Evolutionary conservation across 345 rosid genomes (phyloP).

Genomic region (Melastoma malabathricum): DNA sequence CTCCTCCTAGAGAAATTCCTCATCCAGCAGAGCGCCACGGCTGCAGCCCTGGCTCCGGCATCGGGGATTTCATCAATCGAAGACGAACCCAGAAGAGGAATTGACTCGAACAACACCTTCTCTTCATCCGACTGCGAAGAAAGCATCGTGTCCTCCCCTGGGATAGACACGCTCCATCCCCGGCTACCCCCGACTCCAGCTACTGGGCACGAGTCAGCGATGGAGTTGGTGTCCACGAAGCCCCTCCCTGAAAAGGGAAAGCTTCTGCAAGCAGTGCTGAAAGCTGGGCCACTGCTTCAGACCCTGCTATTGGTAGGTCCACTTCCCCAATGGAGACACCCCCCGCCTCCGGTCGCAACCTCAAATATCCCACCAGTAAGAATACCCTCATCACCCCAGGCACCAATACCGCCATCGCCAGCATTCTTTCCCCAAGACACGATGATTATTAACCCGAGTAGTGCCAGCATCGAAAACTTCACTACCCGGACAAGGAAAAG

Average conservation of each 20-base stretch:
- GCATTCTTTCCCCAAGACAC: conserved; percentile 38
- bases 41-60: conserved; percentile 37
- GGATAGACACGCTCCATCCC: conserved; percentile 27
- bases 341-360: conserved; percentile 86
- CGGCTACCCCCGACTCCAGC: conserved; percentile 7
- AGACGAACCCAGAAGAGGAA: conserved; percentile 10
- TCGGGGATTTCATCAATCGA: conserved; percentile 51
- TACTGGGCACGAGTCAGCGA: conserved; percentile 21
- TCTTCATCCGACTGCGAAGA: conserved; percentile 87
- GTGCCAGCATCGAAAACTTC: conserved; percentile 17
- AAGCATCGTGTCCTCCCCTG: conserved; percentile 74
- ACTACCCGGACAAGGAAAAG: conserved; percentile 53
- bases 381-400: conserved; percentile 47
- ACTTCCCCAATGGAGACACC: conserved; percentile 92
- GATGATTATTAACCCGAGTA: conserved; percentile 9
- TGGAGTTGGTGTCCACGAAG: conserved; percentile 19
- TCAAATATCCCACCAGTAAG: conserved; percentile 91
- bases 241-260: conserved; percentile 94
- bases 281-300: conserved; percentile 92
- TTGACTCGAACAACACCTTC: conserved; percentile 50
- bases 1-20: conserved; percentile 40
- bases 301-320: conserved; percentile 92
- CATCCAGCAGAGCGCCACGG: conserved; percentile 25
- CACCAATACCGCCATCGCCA: conserved; percentile 20
- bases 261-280: conserved; percentile 89